Percentiles rank a stretch among this genome's conserved stretches.
These are phyloP conservation scores for Leccinum truebloodii DNA, from an alignment of 768 basidiomycete species.

Conservation along the genomic window DNA sequence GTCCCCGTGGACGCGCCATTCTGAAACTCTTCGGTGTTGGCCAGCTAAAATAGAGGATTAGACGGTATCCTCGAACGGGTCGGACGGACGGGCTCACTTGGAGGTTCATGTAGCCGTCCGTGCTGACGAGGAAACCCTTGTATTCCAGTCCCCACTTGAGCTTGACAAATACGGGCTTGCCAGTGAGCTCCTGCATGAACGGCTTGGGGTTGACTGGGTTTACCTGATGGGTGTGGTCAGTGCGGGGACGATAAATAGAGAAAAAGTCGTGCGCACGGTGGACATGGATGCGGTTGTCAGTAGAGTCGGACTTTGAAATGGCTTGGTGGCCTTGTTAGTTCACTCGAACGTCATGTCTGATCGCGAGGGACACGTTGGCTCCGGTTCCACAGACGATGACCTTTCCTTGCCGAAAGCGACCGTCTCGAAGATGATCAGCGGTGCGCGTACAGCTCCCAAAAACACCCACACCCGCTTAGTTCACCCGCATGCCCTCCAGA, in stretches of 20 bases:
- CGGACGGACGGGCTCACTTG: constrained; percentile 56
- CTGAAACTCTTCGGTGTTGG: constrained; percentile 99
- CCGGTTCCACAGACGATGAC: constrained; percentile 82
- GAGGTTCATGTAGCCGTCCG: constrained; percentile 99
- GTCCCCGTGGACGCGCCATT: constrained; percentile 94
- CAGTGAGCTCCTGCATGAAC: constrained; percentile 97
- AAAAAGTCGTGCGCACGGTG: constrained; percentile 38
- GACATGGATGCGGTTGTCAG: neutral
- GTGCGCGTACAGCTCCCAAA: constrained; percentile 40
- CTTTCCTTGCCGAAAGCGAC: constrained; percentile 96
- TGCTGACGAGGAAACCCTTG: constrained; percentile 98
- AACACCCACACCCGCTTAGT: constrained; percentile 8
- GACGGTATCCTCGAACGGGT: neutral
- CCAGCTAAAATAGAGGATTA: constrained; percentile 40
- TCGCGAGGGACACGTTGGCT: constrained; percentile 73
- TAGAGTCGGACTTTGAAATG: constrained; percentile 42
- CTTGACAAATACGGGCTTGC: constrained; percentile 91
- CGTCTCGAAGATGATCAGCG: constrained; percentile 94
- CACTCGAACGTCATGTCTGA: constrained; percentile 70
- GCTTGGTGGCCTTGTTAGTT: neutral
- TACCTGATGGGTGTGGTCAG: constrained; percentile 52
- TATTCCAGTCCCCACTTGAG: constrained; percentile 99
- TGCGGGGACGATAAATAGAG: constrained; percentile 56
- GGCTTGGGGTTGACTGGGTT: constrained; percentile 98
- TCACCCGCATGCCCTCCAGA: constrained; percentile 50